Conservation (phyloP, 345 rosid genomes). For the Sisymbrium altissimum region DNA sequence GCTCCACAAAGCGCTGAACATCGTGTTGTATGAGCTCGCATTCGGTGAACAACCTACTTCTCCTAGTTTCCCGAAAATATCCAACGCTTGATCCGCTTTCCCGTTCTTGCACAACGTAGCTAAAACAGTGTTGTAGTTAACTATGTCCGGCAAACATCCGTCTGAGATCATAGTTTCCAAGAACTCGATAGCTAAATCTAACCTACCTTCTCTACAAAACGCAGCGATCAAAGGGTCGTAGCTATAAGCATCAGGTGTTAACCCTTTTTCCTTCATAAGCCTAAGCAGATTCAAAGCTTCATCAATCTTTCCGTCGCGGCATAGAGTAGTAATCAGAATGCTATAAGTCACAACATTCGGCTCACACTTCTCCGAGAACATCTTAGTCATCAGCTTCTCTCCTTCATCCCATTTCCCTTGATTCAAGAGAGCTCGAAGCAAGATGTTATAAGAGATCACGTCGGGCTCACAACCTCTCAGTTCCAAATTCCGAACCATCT, state of each 20-base stretch:
- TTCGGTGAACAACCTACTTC: slow-evolving; percentile 79
- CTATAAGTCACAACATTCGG: slow-evolving; percentile 74
- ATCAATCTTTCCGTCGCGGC: slow-evolving; percentile 62
- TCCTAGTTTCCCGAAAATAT: slow-evolving; percentile 59
- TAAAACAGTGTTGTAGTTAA: slow-evolving; percentile 74
- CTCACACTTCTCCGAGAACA: slow-evolving; percentile 51
- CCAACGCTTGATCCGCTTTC: slow-evolving; percentile 64
- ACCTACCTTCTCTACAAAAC: slow-evolving; percentile 61
- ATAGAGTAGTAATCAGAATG: slow-evolving; percentile 58
- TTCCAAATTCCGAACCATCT: slow-evolving; percentile 49
- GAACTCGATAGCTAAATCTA: slow-evolving; percentile 71
- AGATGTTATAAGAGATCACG: slow-evolving; percentile 61
- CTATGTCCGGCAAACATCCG: slow-evolving; percentile 79
- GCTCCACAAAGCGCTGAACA: slow-evolving; percentile 81
- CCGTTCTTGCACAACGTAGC: slow-evolving; percentile 70
- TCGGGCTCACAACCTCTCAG: slow-evolving; percentile 61
- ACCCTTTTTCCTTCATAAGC: slow-evolving; percentile 57
- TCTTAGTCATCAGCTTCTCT: slow-evolving; percentile 56
- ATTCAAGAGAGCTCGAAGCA: slow-evolving; percentile 58
- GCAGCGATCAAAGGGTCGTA: slow-evolving; percentile 87
- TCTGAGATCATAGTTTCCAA: slow-evolving; percentile 69
- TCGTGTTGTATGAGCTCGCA: slow-evolving; percentile 73
- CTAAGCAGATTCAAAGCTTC: slow-evolving; percentile 59
- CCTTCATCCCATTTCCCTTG: slow-evolving; percentile 73
- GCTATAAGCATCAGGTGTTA: slow-evolving; percentile 66